phyloP scores from a whole-genome alignment of 345 rosid species.

The Gossypium ekmanianum region DNA sequence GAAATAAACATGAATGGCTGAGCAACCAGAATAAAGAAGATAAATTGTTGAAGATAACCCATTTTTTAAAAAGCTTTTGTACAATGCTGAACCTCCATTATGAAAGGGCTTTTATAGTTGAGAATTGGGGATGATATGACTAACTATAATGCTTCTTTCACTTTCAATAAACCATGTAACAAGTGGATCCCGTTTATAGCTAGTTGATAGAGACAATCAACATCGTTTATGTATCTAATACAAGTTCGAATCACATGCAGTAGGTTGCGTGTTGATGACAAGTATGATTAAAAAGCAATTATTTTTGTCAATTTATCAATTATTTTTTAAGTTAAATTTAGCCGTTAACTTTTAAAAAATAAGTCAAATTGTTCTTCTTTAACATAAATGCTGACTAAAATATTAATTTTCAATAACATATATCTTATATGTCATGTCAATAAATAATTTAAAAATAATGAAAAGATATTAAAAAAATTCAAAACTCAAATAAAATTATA shows the following conservation, averaged over 20 bases:
- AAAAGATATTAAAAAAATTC: no score
- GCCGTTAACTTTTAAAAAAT: no score
- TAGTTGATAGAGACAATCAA: not conserved
- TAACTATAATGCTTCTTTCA: not conserved
- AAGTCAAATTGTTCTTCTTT: no score
- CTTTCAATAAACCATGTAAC: not conserved
- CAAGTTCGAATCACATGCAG: not conserved
- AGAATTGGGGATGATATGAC: not conserved
- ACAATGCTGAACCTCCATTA: not conserved
- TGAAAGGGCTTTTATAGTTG: not conserved
- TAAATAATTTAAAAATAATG: no score
- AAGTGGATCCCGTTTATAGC: not conserved
- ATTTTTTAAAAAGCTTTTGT: not conserved
- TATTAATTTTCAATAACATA: no score
- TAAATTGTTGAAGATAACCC: not conserved
- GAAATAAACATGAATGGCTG: not conserved
- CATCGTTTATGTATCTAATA: not conserved
- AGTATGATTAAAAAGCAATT: not conserved
- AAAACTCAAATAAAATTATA: no score
- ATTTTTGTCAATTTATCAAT: no score
- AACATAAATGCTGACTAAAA: no score
- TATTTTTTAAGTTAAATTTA: no score
- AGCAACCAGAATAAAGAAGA: not conserved
- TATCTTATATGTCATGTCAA: no score
- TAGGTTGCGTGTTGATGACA: not conserved